These are phyloP conservation scores for Nelumbo lutea DNA, from an alignment of 164 flowering plant genomes.

Conservation along the genomic window DNA sequence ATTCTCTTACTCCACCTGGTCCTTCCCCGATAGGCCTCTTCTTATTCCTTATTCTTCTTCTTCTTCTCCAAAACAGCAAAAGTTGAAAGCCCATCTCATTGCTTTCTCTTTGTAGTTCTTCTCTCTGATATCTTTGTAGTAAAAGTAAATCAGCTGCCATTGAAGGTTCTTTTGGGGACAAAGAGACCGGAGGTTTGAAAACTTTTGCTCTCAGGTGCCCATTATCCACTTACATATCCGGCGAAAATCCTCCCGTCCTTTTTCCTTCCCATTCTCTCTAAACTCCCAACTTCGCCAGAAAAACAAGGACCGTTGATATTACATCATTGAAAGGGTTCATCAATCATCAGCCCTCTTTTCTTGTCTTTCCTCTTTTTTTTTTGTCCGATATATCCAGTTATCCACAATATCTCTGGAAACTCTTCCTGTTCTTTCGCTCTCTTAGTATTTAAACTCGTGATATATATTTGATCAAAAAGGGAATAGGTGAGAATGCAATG, in stretches of 20 bases:
- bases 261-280: no score
- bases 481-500: constrained; percentile 6
- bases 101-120: no score
- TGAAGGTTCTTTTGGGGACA: no score
- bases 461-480: constrained; percentile 3
- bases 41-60: neutral
- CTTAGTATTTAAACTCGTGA: neutral
- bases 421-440: neutral
- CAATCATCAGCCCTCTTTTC: neutral
- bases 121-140: no score
- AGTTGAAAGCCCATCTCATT: no score
- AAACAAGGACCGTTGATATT: no score
- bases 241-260: no score
- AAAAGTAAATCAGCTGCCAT: neutral
- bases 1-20: no score
- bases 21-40: neutral
- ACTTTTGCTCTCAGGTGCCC: neutral
- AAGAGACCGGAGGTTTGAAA: neutral
- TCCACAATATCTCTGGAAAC: neutral
- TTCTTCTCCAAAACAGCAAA: neutral
- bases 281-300: no score
- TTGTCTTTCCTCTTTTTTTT: neutral
- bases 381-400: neutral
- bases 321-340: no score
- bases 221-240: neutral